Evolutionary conservation across 768 basidiomycete species (phyloP), one percentile per base, ranked within the genome.

Genomic region (Naganishia friedmannii): DNA sequence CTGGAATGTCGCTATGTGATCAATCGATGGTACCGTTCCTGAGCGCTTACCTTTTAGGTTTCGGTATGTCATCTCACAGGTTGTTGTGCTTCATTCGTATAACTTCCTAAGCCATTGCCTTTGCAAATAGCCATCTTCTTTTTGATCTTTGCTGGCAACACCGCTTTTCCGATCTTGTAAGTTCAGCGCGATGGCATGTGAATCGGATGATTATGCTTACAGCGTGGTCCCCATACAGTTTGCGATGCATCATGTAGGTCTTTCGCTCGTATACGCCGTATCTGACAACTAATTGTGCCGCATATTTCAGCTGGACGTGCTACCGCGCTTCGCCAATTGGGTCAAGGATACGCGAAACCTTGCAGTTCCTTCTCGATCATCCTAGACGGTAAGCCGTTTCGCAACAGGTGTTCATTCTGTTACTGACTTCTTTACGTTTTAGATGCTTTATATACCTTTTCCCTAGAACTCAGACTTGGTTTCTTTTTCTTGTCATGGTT

Each of bases 381-480:
- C 95, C 95, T 15, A 87, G 95, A 13, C 87, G 85, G 65, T 81
- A 75, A 37, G 67, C 23, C 34, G 26, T 9, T 2, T 8, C 3
- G 1, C 8, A 37, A n/a, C 32, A 70, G 66, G 8, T 28, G 39
- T 32, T n/a, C 21, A 13, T 23, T n/a, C 10, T 45, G 0, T 53
- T 60, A 53, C 66, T 70, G 53, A 5, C 46, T 23, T 26, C 45
- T 48, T 34, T 55, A 66, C 19, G 26, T 34, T 63, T 45, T 26
- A 78, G 91, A 72, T 95, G 93, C 80, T 94, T 90, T 76, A 86
- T 92, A 13, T 91, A 93, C 78, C 85, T 95, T 10, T 95, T 95
- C 74, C 93, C 93, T 0, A 88, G 92, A 0, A 91, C 93, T 75
- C 93, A 96, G 77, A 96, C 93, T 3, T 93, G 92, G 91, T 90